phyloP scores from a whole-genome alignment of 345 rosid genomes.

The Mallotus nudiflorus region DNA sequence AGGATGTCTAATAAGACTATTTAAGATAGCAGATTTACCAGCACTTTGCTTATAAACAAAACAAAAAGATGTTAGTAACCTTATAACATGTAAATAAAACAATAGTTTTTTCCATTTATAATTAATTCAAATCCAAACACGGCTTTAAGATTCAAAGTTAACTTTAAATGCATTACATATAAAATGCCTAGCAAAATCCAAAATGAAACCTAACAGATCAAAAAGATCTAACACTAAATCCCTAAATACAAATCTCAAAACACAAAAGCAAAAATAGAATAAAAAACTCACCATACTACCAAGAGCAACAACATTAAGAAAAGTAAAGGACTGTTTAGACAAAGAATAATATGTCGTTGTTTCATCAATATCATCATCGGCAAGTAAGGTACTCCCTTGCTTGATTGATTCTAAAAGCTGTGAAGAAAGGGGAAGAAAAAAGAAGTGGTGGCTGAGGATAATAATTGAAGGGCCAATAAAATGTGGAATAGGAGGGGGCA shows the following conservation, averaged over 20 bases:
- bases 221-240: slow-evolving; percentile 7
- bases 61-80: not conserved
- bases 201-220: slow-evolving; percentile 6
- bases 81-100: not conserved
- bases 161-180: not conserved
- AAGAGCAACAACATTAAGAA: slow-evolving; percentile 77
- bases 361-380: slow-evolving; percentile 87
- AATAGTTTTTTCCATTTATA: not conserved
- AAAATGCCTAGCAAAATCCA: not conserved
- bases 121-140: slow-evolving; percentile 1
- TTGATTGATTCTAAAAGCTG: slow-evolving; percentile 92
- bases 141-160: not conserved
- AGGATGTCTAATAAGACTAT: slow-evolving; percentile 96
- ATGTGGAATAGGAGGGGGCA: too few relatives aligned
- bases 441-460: too few relatives aligned
- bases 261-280: not conserved
- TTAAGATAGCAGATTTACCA: slow-evolving; percentile 91
- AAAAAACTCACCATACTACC: slow-evolving; percentile 80
- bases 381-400: slow-evolving; percentile 83
- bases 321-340: slow-evolving; percentile 58
- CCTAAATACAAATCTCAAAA: not conserved
- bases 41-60: slow-evolving; percentile 67
- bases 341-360: slow-evolving; percentile 42
- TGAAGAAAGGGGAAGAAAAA: too few relatives aligned
- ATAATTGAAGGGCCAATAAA: too few relatives aligned